These are phyloP conservation scores for Ilex aquifolium DNA, from an alignment of 257 asterid genomes.

Conservation along the genomic window DNA sequence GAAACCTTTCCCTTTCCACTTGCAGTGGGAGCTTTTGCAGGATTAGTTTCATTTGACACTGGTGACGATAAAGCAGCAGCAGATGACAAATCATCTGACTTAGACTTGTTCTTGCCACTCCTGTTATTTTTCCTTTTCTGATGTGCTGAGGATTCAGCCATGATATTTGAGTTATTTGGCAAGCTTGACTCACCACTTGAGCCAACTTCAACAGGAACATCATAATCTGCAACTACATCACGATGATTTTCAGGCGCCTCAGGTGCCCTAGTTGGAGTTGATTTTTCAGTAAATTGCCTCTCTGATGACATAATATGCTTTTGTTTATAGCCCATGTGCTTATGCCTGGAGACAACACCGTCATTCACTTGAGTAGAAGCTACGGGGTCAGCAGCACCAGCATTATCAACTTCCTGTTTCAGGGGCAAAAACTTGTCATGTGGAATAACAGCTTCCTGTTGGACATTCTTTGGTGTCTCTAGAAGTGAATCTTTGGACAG, in stretches of 20 bases:
- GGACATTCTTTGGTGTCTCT: conserved; percentile 25
- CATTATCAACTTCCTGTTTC: conserved; percentile 31
- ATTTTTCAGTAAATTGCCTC: conserved; percentile 36
- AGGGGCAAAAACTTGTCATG: conserved; percentile 23
- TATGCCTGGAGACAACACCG: conserved; percentile 36
- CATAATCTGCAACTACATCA: conserved; percentile 28
- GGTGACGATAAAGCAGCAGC: conserved; percentile 29
- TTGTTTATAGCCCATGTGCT: conserved; percentile 49
- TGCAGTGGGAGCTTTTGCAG: conserved; percentile 28
- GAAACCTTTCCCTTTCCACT: conserved; percentile 32
- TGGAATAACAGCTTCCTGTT: conserved; percentile 27
- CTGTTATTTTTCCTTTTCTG: conserved; percentile 55
- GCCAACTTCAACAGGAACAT: conserved; percentile 30
- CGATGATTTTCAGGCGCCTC: conserved; percentile 30
- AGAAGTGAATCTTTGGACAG: conserved; percentile 23
- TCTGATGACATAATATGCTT: conserved; percentile 38
- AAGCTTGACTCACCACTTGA: conserved; percentile 28
- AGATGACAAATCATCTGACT: conserved; percentile 32
- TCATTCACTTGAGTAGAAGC: conserved; percentile 38
- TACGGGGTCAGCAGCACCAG: conserved; percentile 18
- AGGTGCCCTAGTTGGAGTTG: conserved; percentile 18
- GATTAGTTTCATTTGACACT: conserved; percentile 18
- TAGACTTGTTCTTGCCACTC: conserved; percentile 55
- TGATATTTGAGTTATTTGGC: conserved; percentile 23
- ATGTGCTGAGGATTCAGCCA: conserved; percentile 35